Conservation (phyloP, 1,139 yeast species). For the Hemisphaericaspora lyxosophila region DNA sequence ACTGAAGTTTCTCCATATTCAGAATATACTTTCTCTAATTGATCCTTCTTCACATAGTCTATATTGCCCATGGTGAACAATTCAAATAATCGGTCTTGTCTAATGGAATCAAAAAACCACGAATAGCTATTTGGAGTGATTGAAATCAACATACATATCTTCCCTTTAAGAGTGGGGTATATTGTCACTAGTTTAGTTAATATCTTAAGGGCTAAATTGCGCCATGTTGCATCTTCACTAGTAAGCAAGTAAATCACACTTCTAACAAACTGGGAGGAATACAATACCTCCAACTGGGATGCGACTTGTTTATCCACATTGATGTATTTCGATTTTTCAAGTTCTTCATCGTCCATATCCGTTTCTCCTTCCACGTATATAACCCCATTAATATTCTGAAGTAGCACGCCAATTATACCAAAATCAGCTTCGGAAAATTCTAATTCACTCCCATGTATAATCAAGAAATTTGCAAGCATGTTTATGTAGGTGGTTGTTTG, state of each 20-base stretch:
- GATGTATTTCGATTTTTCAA: slow-evolving; percentile 6
- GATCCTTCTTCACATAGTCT: slow-evolving; percentile 24
- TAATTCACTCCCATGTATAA: slow-evolving; percentile 18
- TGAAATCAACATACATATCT: slow-evolving; percentile 38
- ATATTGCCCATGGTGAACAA: slow-evolving; percentile 11
- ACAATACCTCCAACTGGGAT: slow-evolving; percentile 12
- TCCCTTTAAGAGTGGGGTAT: slow-evolving; percentile 30
- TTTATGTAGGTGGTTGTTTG: slow-evolving; percentile 12
- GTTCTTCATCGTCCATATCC: slow-evolving; percentile 15
- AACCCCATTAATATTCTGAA: slow-evolving; percentile 24
- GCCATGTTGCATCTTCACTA: slow-evolving; percentile 9
- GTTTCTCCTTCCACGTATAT: slow-evolving; percentile 14
- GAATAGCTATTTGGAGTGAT: slow-evolving; percentile 33
- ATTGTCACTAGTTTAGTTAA: slow-evolving; percentile 31
- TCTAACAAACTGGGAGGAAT: slow-evolving; percentile 26
- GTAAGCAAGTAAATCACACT: slow-evolving; percentile 21
- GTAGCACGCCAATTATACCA: slow-evolving; percentile 21
- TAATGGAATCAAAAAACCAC: slow-evolving; percentile 28
- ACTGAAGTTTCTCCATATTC: slow-evolving; percentile 5
- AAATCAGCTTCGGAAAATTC: slow-evolving; percentile 21
- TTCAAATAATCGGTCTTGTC: slow-evolving; percentile 19
- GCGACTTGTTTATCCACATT: slow-evolving; percentile 3
- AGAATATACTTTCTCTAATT: slow-evolving; percentile 10
- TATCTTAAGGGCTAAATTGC: slow-evolving; percentile 19
- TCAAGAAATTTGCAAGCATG: slow-evolving; percentile 22